Evolutionary conservation across 805 yeast species (phyloP), one percentile per base, ranked within the genome.

Genomic region (Wickerhamiella lipophila): DNA sequence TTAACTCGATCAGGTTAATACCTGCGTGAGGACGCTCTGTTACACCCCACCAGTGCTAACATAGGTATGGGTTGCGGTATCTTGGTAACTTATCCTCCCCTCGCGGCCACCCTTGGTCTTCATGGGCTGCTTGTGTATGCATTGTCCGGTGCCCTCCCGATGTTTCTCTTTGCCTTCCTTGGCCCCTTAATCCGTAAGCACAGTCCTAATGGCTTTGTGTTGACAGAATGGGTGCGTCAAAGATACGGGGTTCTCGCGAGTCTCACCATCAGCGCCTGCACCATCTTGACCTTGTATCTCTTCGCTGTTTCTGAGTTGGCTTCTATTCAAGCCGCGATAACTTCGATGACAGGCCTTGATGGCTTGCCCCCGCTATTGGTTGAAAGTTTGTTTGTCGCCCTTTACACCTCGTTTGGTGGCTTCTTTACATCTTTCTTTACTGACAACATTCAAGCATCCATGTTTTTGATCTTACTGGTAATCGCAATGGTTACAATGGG

Each of bases 171-270:
- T 69, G 84, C 92, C 0, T 73, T 75, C 47, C 66, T 83, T 51
- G 96, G 96, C 0, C 96, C 96, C 1, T 61, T 78, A 8, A 79
- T 88, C 51, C 71, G 95, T 55, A 74, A 69, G 51, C 74, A 75
- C 56, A 83, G 94, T 56, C 96, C 96, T 0, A 77, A 83, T 7
- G 96, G 96, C 2, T 88, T 88, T 62, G 87, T 88, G 23, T 68
- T 88, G 56, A 86, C 95, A 3, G 95, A 88, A 62, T 88, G 96
- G 96, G 89, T 85, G n/a, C 75, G 84, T 60, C 76, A 76, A 42
- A 70, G 96, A 56, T 88, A 73, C 61, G 96, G 96, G 1, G 61
- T 71, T 4, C 65, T 80, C 13, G 72, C 94, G 2, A 82, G 85
- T 0, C 67, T 85, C 55, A 83, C 85, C 56, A 65, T 88, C 42